Conservation (phyloP, 2,329 filamentous ascomycete species). For the Colletotrichum chrysophilum region DNA sequence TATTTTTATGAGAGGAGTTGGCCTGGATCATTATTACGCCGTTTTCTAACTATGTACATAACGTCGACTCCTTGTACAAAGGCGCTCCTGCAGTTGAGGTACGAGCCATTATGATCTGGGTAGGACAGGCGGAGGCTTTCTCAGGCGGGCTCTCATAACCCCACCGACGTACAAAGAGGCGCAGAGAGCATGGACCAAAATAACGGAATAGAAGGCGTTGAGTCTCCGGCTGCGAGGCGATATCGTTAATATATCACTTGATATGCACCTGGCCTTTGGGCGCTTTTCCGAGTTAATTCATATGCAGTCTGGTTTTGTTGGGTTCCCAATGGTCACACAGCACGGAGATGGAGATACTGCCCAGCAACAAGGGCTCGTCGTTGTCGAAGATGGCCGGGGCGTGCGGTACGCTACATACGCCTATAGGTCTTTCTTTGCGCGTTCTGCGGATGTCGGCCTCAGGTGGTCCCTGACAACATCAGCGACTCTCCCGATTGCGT, state of each 20-base stretch:
- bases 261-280: neutral
- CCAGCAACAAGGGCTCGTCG: neutral
- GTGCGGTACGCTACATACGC: neutral
- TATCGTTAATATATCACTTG: neutral
- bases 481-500: neutral
- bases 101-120: neutral
- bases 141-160: neutral
- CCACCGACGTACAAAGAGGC: neutral
- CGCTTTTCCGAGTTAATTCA: neutral
- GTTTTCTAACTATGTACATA: slow-evolving; percentile 4
- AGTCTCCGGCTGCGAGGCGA: neutral
- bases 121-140: neutral
- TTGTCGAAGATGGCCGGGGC: neutral
- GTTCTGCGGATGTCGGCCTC: neutral
- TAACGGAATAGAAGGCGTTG: neutral
- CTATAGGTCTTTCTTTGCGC: neutral
- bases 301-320: neutral
- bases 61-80: neutral
- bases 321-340: neutral
- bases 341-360: neutral
- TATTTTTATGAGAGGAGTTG: slow-evolving; percentile 3
- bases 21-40: neutral
- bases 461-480: neutral
- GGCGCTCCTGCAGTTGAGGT: neutral
- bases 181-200: neutral